Evolutionary conservation across 2,329 filamentous ascomycete species (phyloP), one percentile per base, ranked within the genome.

Genomic region (Claviceps africana): DNA sequence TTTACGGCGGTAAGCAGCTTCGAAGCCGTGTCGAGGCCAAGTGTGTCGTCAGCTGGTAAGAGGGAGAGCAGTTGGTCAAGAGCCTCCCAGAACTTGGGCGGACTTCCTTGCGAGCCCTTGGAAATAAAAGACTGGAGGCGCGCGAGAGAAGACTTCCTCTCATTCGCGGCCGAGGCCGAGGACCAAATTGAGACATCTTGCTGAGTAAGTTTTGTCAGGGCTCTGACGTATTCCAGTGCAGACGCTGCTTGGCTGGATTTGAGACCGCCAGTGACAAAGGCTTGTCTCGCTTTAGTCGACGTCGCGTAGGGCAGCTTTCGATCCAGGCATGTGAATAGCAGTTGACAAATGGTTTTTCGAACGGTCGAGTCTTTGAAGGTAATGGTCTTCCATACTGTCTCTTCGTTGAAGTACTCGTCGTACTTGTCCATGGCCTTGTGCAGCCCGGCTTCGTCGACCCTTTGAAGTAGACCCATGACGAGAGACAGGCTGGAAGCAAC

Each of bases 71-170:
- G 67, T 31, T 73, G 70, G 40, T 76, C 72, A 33, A 95, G 64
- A 17, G 77, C 78, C 28, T 74, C 67, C 93, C 93, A 98, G 62
- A 83, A 95, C 10, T 75, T 77, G 3, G 75, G 69, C 0, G 80
- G 72, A 3, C 85, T 85, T n/a, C 82, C 79, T 61, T 96, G 87
- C 0, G 91, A 95, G 2, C 93, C 91, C 60, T 83, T 86, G 56
- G 86, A 82, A 7, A 97, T 71, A 58, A 94, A 93, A 9, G 81
- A 72, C 48, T 79, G 77, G 4, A 98, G 67, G 22, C 83, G 70
- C 4, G 71, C 70, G 1, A 78, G 58, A 0, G 78, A 72, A 1
- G 76, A 68, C 53, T 76, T 79, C 56, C 80, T 78, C n/a, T 70
- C 70, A 15, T 65, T 70, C 0, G 63, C 35, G 2, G 56, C 49